Conservation (phyloP, 768 basidiomycete species). For the Hypsizygus marmoreus region DNA sequence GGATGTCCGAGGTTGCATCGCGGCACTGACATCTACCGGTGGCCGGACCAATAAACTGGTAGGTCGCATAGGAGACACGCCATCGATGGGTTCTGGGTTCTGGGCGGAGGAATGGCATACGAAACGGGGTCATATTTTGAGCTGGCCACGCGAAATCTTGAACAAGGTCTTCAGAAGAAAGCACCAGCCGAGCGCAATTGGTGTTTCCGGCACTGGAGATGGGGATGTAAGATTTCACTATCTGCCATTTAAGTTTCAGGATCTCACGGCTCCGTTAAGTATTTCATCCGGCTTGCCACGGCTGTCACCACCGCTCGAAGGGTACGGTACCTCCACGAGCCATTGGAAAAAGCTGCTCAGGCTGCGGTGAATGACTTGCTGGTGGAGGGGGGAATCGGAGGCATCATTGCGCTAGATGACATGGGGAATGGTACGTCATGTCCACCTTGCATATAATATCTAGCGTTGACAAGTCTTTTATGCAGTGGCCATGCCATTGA, state of each 20-base stretch:
- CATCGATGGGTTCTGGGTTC: constrained; percentile 74
- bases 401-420: constrained; percentile 72
- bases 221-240: constrained; percentile 61
- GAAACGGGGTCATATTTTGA: constrained; percentile 25
- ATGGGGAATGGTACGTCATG: constrained; percentile 60
- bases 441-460: not conserved
- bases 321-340: constrained; percentile 59
- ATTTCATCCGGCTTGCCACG: constrained; percentile 73
- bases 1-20: constrained; percentile 73
- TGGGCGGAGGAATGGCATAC: constrained; percentile 81
- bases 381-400: constrained; percentile 65
- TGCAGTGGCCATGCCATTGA: constrained; percentile 73
- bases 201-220: constrained; percentile 84
- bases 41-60: constrained; percentile 83
- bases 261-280: constrained; percentile 40
- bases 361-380: constrained; percentile 60
- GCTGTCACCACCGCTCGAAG: constrained; percentile 68
- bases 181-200: constrained; percentile 47
- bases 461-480: not conserved
- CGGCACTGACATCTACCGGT: constrained; percentile 76
- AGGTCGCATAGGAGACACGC: constrained; percentile 84
- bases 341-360: constrained; percentile 56
- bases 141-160: constrained; percentile 32
- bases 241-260: constrained; percentile 6
- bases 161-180: constrained; percentile 26